Conservation (phyloP, 1,284 basidiomycete species). For the Apiotrichum porosum region DNA sequence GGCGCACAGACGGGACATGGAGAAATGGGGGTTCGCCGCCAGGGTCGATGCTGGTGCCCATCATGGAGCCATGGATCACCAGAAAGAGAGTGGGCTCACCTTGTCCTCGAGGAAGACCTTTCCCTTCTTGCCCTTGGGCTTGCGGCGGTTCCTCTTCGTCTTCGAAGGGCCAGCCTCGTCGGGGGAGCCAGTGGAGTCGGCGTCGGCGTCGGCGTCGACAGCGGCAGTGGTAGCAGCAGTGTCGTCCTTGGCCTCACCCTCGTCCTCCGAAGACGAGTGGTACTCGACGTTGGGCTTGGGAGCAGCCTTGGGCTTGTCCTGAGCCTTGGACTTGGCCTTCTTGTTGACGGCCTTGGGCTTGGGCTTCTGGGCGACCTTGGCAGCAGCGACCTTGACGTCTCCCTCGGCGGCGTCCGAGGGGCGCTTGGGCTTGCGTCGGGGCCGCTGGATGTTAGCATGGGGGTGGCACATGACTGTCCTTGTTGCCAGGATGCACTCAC, state of each 20-base stretch:
- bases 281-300: not conserved
- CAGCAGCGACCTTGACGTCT: no score
- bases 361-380: not conserved
- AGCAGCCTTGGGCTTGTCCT: not conserved
- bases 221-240: not conserved
- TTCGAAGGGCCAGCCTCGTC: not conserved
- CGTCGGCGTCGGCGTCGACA: not conserved
- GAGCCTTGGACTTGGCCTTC: not conserved
- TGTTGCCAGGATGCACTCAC: no score
- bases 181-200: not conserved
- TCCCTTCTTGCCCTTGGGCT: constrained; percentile 38
- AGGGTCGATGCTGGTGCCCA: no score
- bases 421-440: no score
- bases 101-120: constrained; percentile 46
- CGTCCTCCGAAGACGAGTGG: constrained; percentile 13
- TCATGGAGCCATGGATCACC: no score
- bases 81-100: constrained; percentile 19
- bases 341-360: not conserved
- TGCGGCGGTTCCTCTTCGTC: constrained; percentile 12
- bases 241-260: not conserved
- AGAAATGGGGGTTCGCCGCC: no score
- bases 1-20: no score
- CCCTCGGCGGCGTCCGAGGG: no score
- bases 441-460: no score
- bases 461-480: no score